A percentile compares a stretch with the other conserved stretches of the same genome.
These are phyloP conservation scores for Pseudevernia furfuracea DNA, from an alignment of 495 filamentous ascomycete genomes.

Conservation along the genomic window DNA sequence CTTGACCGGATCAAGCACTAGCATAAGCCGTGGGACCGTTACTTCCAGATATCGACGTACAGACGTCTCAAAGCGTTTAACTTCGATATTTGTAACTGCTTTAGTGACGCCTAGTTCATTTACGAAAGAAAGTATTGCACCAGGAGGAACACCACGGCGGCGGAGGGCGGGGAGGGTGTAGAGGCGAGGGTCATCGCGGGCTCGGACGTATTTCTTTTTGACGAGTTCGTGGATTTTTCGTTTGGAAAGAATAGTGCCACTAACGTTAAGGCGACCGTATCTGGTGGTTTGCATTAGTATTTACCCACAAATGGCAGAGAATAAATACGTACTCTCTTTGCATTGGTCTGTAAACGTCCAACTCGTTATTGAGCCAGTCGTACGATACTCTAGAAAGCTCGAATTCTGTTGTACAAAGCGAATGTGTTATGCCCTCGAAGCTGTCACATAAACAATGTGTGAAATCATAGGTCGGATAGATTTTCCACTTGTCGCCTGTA, in stretches of 20 bases:
- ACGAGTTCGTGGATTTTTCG: slow-evolving; percentile 73
- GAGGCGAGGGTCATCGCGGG: slow-evolving; percentile 84
- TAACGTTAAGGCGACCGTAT: slow-evolving; percentile 71
- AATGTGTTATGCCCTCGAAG: slow-evolving; percentile 83
- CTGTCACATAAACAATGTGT: slow-evolving; percentile 84
- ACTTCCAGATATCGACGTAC: slow-evolving; percentile 76
- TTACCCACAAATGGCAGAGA: not conserved
- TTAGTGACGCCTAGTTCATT: slow-evolving; percentile 85
- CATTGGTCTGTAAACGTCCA: slow-evolving; percentile 77
- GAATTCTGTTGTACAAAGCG: slow-evolving; percentile 84
- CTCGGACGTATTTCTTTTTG: slow-evolving; percentile 60
- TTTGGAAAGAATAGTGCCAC: slow-evolving; percentile 77
- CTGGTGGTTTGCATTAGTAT: slow-evolving; percentile 23
- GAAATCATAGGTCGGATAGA: slow-evolving; percentile 90
- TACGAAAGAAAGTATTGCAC: slow-evolving; percentile 78
- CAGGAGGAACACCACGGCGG: slow-evolving; percentile 75
- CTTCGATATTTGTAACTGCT: slow-evolving; percentile 61
- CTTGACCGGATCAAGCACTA: slow-evolving; percentile 64
- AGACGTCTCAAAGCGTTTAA: slow-evolving; percentile 65
- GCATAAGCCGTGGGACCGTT: slow-evolving; percentile 76
- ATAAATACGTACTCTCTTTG: slow-evolving; percentile 57
- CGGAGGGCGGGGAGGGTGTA: slow-evolving; percentile 82
- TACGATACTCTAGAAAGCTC: slow-evolving; percentile 68
- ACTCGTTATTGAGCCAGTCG: slow-evolving; percentile 74
- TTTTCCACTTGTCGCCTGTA: slow-evolving; percentile 67